These are phyloP conservation scores for Pythium utonaiense DNA, from an alignment of 352 stramenopile genomes.

Conservation along the genomic window DNA sequence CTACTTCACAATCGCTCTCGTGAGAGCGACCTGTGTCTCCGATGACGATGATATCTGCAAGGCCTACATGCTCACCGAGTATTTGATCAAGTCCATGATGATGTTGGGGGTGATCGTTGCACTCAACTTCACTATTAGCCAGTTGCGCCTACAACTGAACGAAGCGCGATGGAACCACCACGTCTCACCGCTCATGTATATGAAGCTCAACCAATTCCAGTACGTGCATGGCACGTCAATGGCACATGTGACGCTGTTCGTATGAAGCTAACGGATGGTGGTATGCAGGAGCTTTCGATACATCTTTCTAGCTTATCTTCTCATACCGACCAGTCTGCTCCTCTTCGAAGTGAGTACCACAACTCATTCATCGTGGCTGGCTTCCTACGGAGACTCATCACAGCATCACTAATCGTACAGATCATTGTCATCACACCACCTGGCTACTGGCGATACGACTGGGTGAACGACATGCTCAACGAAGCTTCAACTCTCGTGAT, in stretches of 20 bases:
- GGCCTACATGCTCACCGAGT: conserved; percentile 59
- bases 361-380: not conserved
- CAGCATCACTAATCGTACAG: conserved; percentile 14
- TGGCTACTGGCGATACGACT: conserved; percentile 56
- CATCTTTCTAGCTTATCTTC: conserved; percentile 50
- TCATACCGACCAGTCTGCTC: conserved; percentile 52
- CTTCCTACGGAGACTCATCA: not conserved
- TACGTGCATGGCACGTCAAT: conserved; percentile 18
- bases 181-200: conserved; percentile 57
- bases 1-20: conserved; percentile 36
- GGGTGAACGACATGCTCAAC: conserved; percentile 48
- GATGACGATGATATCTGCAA: conserved; percentile 46
- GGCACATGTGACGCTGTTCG: too few relatives aligned
- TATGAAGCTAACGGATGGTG: not conserved
- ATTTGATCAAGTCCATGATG: conserved; percentile 59
- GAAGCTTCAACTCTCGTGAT: conserved; percentile 47
- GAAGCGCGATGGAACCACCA: conserved; percentile 57
- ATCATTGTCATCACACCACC: conserved; percentile 50
- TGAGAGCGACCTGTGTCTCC: conserved; percentile 43
- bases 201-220: conserved; percentile 72
- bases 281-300: conserved; percentile 47
- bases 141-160: conserved; percentile 41
- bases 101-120: conserved; percentile 61
- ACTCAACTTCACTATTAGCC: conserved; percentile 66
- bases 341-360: conserved; percentile 41